A percentile compares a stretch with the other conserved stretches of the same genome.
phyloP scores from a whole-genome alignment of 148 eudicot species.

The Salicornia ramosissima region DNA sequence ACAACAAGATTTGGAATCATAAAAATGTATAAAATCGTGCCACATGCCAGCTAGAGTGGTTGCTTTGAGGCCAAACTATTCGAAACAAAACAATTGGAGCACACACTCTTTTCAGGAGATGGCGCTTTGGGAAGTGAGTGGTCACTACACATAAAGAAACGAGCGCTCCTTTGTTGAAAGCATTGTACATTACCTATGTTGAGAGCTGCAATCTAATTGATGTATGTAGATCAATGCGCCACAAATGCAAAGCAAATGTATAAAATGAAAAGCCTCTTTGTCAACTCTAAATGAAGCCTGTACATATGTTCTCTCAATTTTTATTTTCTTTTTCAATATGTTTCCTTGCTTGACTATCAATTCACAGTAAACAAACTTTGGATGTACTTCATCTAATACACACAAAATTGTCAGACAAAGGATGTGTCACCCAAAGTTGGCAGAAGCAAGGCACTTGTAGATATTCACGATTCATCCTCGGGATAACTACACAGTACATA shows the following conservation, averaged over 20 bases:
- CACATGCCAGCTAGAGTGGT: too few species aligned
- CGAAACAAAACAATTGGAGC: too few species aligned
- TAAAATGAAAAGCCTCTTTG: background rate
- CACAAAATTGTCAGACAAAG: background rate
- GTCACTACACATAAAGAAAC: too few species aligned
- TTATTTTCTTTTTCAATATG: background rate
- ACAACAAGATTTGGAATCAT: too few species aligned
- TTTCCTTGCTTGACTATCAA: conserved; percentile 11
- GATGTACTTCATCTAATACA: conserved; percentile 10
- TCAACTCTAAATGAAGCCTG: background rate
- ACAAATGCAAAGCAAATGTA: too few species aligned
- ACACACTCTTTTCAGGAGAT: too few species aligned
- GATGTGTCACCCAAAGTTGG: background rate
- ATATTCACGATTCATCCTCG: background rate
- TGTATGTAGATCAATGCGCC: background rate
- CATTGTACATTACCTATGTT: background rate
- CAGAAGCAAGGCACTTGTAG: background rate
- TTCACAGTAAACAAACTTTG: background rate
- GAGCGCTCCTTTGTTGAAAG: too few species aligned
- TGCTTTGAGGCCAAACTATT: too few species aligned
- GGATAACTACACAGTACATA: background rate
- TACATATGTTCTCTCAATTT: conserved; percentile 5
- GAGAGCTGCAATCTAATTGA: background rate
- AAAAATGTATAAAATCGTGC: too few species aligned
- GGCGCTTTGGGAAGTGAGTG: too few species aligned